phyloP scores from a whole-genome alignment of 345 rosid species.

The Eucalyptus cloeziana region DNA sequence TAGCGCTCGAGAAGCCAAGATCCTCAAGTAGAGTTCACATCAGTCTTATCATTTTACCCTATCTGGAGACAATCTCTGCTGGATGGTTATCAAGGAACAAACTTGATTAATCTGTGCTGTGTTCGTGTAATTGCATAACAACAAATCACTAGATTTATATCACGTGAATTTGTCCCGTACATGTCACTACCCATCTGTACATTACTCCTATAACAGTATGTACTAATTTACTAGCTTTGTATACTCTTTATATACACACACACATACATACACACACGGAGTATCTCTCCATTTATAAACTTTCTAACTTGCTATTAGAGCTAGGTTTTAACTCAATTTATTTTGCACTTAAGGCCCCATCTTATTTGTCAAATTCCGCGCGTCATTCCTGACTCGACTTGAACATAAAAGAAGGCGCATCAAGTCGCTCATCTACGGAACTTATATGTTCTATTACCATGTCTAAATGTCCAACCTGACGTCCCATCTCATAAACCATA shows the following conservation, averaged over 20 bases:
- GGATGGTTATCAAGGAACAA: not conserved
- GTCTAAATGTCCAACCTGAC: not conserved
- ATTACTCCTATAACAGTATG: not conserved
- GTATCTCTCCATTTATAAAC: not conserved
- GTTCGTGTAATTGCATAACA: not conserved
- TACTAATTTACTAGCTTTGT: not conserved
- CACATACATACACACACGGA: too few relatives aligned
- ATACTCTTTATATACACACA: not conserved
- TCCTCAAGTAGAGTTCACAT: not conserved
- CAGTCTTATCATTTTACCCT: not conserved
- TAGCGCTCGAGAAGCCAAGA: not conserved
- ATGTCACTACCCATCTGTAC: not conserved
- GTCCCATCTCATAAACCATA: not conserved
- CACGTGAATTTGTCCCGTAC: not conserved
- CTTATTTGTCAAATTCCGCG: not conserved
- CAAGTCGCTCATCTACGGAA: fast-evolving
- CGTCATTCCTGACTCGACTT: not conserved
- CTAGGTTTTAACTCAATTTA: not conserved
- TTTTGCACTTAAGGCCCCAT: not conserved
- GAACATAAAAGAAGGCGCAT: not conserved
- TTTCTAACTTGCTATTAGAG: not conserved
- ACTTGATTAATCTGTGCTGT: not conserved
- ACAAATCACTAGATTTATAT: not conserved
- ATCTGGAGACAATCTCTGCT: not conserved
- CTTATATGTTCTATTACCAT: not conserved